Evolutionary conservation across 2,329 filamentous ascomycete genomes (phyloP).

Genomic region (Chaetomiaceae sp.): DNA sequence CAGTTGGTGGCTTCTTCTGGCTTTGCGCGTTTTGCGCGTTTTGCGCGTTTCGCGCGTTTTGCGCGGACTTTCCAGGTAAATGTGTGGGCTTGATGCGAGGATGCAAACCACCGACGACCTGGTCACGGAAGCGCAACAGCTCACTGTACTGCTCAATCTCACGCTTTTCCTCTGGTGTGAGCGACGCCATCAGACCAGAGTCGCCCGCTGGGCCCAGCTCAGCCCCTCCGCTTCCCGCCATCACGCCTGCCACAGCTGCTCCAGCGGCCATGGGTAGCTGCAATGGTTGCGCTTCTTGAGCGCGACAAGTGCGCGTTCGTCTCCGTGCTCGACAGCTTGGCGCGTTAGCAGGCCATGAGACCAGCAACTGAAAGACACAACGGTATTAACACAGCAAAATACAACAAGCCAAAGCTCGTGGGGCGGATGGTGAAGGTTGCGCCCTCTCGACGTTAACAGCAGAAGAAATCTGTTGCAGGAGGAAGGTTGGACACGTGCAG

Average conservation of each 20-base stretch:
- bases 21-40: conserved; percentile 7
- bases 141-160: conserved; percentile 68
- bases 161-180: conserved; percentile 43
- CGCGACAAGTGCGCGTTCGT: conserved; percentile 3
- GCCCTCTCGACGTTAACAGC: not conserved
- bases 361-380: not conserved
- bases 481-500: not conserved
- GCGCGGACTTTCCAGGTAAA: conserved; percentile 27
- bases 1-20: conserved; percentile 4
- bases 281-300: conserved; percentile 1
- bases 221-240: conserved; percentile 8
- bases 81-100: conserved; percentile 52
- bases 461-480: not conserved
- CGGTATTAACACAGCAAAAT: not conserved
- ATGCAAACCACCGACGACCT: conserved; percentile 71
- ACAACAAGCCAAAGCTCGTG: not conserved
- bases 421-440: not conserved
- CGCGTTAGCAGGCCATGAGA: conserved; percentile 10
- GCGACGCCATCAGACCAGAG: conserved; percentile 20
- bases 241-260: conserved; percentile 9
- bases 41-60: too few relatives aligned
- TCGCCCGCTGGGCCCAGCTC: conserved; percentile 3
- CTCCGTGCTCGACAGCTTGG: conserved; percentile 5
- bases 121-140: conserved; percentile 74
- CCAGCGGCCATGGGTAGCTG: conserved; percentile 20